These are phyloP conservation scores for Carex pumila DNA, from an alignment of 176 grass and related monocot genomes.

Conservation along the genomic window DNA sequence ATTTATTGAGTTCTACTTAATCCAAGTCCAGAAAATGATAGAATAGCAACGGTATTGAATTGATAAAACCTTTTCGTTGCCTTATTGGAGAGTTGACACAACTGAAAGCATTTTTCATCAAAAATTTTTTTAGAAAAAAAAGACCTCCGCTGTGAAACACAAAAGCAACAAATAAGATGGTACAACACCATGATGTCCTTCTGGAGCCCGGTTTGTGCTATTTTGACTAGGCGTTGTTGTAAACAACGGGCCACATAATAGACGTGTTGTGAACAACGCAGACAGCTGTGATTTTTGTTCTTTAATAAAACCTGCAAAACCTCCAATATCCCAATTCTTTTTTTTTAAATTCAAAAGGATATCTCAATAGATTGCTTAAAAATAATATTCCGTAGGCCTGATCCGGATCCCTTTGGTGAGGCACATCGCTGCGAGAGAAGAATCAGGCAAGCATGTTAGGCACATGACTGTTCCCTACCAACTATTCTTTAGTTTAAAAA, in stretches of 20 bases:
- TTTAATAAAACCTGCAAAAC: not conserved
- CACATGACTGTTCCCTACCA: conserved; percentile 23
- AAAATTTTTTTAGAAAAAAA: not conserved
- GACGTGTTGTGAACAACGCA: conserved; percentile 28
- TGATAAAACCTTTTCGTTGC: not conserved
- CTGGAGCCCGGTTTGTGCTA: not conserved
- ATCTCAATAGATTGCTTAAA: conserved; percentile 2
- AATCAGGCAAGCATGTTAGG: conserved; percentile 12
- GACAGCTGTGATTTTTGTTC: not conserved
- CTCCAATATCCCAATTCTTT: not conserved
- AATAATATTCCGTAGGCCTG: not conserved
- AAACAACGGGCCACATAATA: not conserved
- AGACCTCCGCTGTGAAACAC: not conserved
- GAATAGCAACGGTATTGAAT: not conserved
- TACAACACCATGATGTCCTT: not conserved
- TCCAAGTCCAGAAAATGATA: not conserved
- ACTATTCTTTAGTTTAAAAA: conserved; percentile 5
- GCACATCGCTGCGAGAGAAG: not conserved
- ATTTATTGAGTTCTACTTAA: not conserved
- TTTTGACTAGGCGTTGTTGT: not conserved
- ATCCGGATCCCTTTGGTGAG: not conserved
- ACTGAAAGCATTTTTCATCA: not conserved
- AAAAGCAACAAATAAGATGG: not conserved
- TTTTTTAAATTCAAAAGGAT: not conserved
- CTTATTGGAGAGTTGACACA: not conserved